phyloP scores from a whole-genome alignment of 108 stramenopile genomes.

The Seminavis robusta region DNA sequence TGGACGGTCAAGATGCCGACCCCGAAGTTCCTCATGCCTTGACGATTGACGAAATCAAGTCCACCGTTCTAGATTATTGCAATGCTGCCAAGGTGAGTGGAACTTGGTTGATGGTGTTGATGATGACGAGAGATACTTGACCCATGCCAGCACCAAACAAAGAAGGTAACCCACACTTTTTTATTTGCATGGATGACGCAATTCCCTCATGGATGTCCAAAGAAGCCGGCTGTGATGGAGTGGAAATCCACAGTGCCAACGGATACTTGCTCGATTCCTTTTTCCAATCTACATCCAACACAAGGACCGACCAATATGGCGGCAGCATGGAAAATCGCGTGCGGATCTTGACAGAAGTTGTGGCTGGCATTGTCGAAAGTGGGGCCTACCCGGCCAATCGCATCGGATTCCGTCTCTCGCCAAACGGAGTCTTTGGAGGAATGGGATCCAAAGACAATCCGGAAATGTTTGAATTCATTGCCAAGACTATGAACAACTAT shows the following conservation, averaged over 20 bases:
- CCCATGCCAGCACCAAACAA: no score
- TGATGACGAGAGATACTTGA: no score
- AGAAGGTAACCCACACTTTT: no score
- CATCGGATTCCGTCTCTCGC: conserved; percentile 75
- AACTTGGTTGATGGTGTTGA: no score
- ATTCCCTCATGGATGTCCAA: no score
- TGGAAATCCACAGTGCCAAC: conserved; percentile 58
- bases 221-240: conserved; percentile 56
- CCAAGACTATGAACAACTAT: conserved; percentile 41
- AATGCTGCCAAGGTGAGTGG: conserved; percentile 28
- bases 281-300: conserved; percentile 36
- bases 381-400: conserved; percentile 50
- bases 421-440: conserved; percentile 61
- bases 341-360: conserved; percentile 53
- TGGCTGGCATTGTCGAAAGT: conserved; percentile 44
- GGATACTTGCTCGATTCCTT: conserved; percentile 66
- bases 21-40: conserved; percentile 45
- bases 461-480: conserved; percentile 43
- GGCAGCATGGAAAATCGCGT: conserved; percentile 67
- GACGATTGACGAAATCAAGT: conserved; percentile 45
- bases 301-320: conserved; percentile 50
- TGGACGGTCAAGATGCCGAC: conserved; percentile 25
- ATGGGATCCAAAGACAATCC: conserved; percentile 65
- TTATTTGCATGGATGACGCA: no score
- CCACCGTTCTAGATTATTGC: conserved; percentile 34